Base-by-base conservation (phyloP, 2,329 filamentous ascomycete species). In the Monosporascus sp. region DNA sequence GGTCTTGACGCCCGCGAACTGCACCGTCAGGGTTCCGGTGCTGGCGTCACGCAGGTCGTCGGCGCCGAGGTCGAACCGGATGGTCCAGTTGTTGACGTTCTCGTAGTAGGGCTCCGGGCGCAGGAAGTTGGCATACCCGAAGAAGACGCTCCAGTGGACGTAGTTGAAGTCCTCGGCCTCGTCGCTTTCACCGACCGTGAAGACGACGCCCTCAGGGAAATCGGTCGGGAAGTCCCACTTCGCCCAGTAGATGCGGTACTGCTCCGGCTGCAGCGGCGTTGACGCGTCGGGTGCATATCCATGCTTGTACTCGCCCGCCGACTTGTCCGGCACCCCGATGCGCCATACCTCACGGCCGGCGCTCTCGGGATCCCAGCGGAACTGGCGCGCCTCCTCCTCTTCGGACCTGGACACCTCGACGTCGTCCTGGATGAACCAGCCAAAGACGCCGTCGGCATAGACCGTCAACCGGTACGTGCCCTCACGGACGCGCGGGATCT, bases 71-170 rank as follows among this genome's bases (percentile, higher is more conserved):
- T 78, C 71, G 57, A 82, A 85, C 1, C 74, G 62, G 22, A 85
- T 69, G 0, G 77, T 83, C 81, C 81, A 84, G 65, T 84, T 82
- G 63, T 82, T 81, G 24, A 82, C 73, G 49, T 76, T 67, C 15
- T 68, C 62, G 57, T 74, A 70, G 53, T 76, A 74, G 7, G 73
- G 68, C 50, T 74, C 67, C 2, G 70, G 66, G 0, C 78, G 70
- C 5, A 72, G 53, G 27, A 66, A 75, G 62, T 82, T 77, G 1
- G 71, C 78, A n/a, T 76, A 68, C 1, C 79, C 77, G 0, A 81
- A 80, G 60, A 82, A 85, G 3, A 83, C 79, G 49, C 76, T 79
- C 83, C 82, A 86, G 63, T 86, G 83, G 3, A 85, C 77, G 48
- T 85, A 85, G 63, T 86, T 86, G 55, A 83, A 73, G 59, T 82